Evolutionary conservation across 2,329 filamentous ascomycete species (phyloP).

Genomic region (Botrytis cinerea): DNA sequence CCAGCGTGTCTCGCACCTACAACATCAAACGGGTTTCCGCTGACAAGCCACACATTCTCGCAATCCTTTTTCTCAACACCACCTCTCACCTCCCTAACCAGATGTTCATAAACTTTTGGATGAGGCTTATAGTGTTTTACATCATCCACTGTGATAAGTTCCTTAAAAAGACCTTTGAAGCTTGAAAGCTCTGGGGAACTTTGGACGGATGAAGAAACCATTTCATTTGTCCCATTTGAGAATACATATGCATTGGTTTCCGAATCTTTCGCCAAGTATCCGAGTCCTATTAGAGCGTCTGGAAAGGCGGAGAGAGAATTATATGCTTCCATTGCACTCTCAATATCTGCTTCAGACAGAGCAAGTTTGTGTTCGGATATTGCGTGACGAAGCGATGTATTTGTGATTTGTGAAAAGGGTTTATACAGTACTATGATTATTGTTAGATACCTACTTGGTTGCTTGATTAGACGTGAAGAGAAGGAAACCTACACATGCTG

Average conservation of each 20-base stretch:
- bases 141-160: conserved; percentile 63
- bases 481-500: conserved; percentile 63
- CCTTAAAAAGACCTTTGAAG: conserved; percentile 50
- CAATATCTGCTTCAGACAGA: conserved; percentile 48
- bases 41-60: conserved; percentile 66
- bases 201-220: conserved; percentile 62
- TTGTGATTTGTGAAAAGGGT: conserved; percentile 64
- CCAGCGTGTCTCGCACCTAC: conserved; percentile 63
- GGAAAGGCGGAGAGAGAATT: conserved; percentile 64
- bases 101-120: conserved; percentile 59
- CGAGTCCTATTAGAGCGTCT: conserved; percentile 59
- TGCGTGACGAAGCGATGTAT: conserved; percentile 62
- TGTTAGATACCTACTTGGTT: neutral
- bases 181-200: conserved; percentile 57
- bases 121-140: conserved; percentile 65
- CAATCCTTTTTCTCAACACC: conserved; percentile 43
- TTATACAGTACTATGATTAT: conserved; percentile 56
- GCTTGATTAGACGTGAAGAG: neutral
- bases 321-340: conserved; percentile 62
- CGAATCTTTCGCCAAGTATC: conserved; percentile 46
- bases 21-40: conserved; percentile 72
- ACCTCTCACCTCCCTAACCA: conserved; percentile 35
- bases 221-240: conserved; percentile 66
- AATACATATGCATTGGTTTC: conserved; percentile 59
- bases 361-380: conserved; percentile 56